A percentile compares a stretch with the other conserved stretches of the same genome.
Conservation (phyloP, 768 basidiomycete genomes). For the Tulasnella sp. region DNA sequence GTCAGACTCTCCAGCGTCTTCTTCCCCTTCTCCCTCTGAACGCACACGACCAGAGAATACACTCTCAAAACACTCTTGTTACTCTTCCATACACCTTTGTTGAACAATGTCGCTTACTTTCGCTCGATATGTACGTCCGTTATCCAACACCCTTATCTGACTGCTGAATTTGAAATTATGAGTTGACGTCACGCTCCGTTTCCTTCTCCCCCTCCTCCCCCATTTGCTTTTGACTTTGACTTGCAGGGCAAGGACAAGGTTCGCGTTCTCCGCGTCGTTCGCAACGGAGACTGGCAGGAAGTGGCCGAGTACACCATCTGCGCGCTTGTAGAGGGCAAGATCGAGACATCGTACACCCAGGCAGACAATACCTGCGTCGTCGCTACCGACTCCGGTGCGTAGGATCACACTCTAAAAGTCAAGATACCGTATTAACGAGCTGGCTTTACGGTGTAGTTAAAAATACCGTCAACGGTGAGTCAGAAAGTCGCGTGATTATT, state of each 20-base stretch:
- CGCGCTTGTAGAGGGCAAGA: constrained; percentile 72
- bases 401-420: not conserved
- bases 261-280: constrained; percentile 76
- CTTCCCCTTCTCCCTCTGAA: not conserved
- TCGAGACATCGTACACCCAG: constrained; percentile 74
- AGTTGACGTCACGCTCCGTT: not conserved
- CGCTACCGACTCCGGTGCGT: constrained; percentile 83
- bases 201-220: not conserved
- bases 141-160: not conserved
- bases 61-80: not conserved
- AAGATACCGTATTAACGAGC: not conserved
- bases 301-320: constrained; percentile 81
- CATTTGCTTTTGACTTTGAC: not conserved
- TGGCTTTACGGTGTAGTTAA: constrained; percentile 28
- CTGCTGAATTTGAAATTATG: not conserved
- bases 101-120: not conserved
- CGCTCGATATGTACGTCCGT: not conserved
- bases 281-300: constrained; percentile 55
- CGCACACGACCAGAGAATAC: not conserved
- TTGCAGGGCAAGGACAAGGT: constrained; percentile 90
- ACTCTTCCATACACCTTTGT: not conserved
- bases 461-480: constrained; percentile 34
- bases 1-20: not conserved
- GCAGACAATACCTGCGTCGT: constrained; percentile 86
- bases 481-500: not conserved